phyloP scores from a whole-genome alignment of 1,284 basidiomycete species.

The Porodaedalea pini region DNA sequence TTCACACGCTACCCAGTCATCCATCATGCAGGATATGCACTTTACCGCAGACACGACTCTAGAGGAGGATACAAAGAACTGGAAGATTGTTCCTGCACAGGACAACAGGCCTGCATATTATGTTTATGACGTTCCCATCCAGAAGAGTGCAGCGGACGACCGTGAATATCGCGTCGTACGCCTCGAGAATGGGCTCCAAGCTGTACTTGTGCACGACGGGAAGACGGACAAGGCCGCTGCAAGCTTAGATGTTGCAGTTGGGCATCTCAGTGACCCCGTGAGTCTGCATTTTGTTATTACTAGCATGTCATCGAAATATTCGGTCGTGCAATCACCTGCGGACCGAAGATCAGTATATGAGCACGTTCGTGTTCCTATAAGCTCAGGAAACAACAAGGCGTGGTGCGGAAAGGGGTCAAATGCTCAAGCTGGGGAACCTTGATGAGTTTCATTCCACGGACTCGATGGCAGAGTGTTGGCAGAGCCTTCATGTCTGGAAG shows the following conservation, averaged over 20 bases:
- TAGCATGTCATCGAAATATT: not conserved
- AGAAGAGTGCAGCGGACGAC: conserved; percentile 76
- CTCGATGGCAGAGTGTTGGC: too few relatives aligned
- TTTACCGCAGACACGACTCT: conserved; percentile 2
- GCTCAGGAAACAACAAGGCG: too few relatives aligned
- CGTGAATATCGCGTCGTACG: conserved; percentile 79
- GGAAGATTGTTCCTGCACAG: conserved; percentile 38
- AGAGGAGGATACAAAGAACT: conserved; percentile 25
- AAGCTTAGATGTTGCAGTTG: conserved; percentile 92
- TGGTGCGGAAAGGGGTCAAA: too few relatives aligned
- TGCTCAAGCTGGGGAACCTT: too few relatives aligned
- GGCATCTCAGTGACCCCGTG: conserved; percentile 91
- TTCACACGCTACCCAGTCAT: not conserved
- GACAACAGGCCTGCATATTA: conserved; percentile 39
- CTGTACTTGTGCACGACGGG: conserved; percentile 81
- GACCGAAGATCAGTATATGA: too few relatives aligned
- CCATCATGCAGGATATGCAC: not conserved
- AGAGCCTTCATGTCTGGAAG: too few relatives aligned
- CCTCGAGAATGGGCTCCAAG: conserved; percentile 86
- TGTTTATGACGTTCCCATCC: conserved; percentile 64
- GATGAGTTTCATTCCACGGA: not conserved
- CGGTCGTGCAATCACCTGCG: not conserved
- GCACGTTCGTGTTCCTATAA: too few relatives aligned
- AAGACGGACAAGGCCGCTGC: conserved; percentile 94
- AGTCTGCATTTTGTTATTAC: conserved; percentile 32